These are phyloP conservation scores for Dryas alaskensis DNA, from an alignment of 306 rosid species.

Conservation along the genomic window DNA sequence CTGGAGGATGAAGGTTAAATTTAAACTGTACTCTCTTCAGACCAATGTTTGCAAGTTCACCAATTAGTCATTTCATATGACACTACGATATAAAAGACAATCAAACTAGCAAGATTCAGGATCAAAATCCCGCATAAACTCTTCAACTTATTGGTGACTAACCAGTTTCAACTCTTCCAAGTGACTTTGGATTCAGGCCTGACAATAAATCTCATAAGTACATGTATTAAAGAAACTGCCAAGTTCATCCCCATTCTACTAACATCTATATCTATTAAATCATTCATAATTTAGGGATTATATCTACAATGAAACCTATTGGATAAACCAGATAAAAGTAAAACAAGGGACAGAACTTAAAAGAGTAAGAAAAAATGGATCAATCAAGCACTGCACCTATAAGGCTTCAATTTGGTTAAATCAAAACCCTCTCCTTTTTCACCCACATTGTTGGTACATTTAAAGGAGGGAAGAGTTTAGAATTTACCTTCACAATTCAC, in stretches of 20 bases:
- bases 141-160: background rate
- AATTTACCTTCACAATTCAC: background rate
- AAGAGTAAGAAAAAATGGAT: background rate
- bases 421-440: background rate
- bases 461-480: background rate
- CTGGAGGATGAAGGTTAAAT: background rate
- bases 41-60: background rate
- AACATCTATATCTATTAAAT: background rate
- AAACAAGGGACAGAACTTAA: background rate
- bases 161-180: background rate
- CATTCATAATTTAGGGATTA: background rate
- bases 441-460: background rate
- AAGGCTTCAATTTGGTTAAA: background rate
- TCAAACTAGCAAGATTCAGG: background rate
- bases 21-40: background rate
- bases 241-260: background rate
- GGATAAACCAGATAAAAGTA: background rate
- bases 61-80: background rate
- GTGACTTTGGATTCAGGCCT: background rate
- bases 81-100: conserved; percentile 1
- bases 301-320: background rate
- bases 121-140: background rate
- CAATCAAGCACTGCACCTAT: background rate
- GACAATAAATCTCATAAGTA: background rate
- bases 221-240: background rate